Conservation (phyloP, 140 eudicot species). For the Anethum foeniculum region DNA sequence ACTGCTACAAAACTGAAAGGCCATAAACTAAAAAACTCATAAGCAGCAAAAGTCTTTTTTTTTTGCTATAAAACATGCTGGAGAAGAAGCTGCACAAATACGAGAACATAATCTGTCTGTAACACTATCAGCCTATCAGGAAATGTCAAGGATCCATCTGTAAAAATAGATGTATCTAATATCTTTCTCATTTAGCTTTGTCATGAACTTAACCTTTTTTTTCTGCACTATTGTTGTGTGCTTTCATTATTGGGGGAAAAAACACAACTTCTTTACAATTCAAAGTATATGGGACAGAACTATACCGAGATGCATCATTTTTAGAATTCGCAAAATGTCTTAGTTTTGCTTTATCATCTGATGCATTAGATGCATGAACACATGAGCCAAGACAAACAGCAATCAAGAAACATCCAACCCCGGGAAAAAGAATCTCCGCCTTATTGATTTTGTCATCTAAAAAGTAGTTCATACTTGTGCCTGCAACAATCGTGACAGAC, state of each 20-base stretch:
- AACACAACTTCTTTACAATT: background rate
- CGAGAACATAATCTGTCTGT: background rate
- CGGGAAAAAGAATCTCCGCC: constrained; percentile 81
- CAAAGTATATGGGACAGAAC: constrained; percentile 6
- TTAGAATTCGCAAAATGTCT: constrained; percentile 21
- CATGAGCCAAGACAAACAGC: constrained; percentile 69
- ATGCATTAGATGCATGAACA: constrained; percentile 65
- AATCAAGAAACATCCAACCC: constrained; percentile 71
- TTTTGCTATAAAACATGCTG: background rate
- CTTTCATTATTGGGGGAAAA: background rate
- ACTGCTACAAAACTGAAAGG: background rate
- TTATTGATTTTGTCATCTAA: constrained; percentile 70
- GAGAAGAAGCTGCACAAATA: background rate
- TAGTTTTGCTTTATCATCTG: constrained; percentile 63
- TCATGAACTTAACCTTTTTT: background rate
- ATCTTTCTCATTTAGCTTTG: background rate
- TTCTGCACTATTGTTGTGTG: too few relatives aligned
- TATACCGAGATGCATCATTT: constrained; percentile 29
- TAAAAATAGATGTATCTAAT: background rate
- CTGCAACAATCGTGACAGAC: constrained; percentile 26
- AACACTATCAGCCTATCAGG: background rate
- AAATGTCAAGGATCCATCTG: background rate
- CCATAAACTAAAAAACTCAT: background rate
- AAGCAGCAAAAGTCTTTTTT: background rate
- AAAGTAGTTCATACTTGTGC: constrained; percentile 78